Percentiles rank a stretch among this genome's conserved stretches.
Evolutionary conservation across 306 rosid genomes (phyloP).

Genomic region (Dalbergia cultrata): DNA sequence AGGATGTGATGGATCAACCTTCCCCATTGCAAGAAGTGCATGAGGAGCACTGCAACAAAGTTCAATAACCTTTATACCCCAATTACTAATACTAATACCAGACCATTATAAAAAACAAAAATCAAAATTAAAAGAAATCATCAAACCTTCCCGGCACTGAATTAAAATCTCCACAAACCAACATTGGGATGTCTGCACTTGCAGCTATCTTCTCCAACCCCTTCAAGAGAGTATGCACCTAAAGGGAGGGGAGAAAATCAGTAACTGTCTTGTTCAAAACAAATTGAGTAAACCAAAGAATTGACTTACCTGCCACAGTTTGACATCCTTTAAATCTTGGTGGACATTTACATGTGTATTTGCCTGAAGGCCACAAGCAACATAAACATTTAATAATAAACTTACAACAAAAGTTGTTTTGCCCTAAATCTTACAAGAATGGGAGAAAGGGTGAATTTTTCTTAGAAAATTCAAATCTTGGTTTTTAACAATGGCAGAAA

Average conservation of each 20-base stretch:
- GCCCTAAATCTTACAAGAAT: neutral
- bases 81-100: slow-evolving; percentile 24
- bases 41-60: slow-evolving; percentile 88
- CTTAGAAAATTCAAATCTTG: slow-evolving; percentile 8
- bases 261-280: slow-evolving; percentile 11
- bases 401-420: neutral
- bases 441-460: slow-evolving; percentile 14
- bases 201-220: slow-evolving; percentile 98
- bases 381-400: slow-evolving; percentile 11
- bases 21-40: slow-evolving; percentile 95
- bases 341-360: slow-evolving; percentile 91
- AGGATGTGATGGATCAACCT: slow-evolving; percentile 87
- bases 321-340: slow-evolving; percentile 91
- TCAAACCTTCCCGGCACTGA: slow-evolving; percentile 95
- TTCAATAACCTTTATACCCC: slow-evolving; percentile 44
- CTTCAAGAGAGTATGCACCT: slow-evolving; percentile 96
- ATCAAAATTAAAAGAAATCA: slow-evolving; percentile 6
- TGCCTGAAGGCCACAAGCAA: slow-evolving; percentile 67
- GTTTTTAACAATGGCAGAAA: neutral
- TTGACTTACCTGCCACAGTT: slow-evolving; percentile 90
- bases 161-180: slow-evolving; percentile 98
- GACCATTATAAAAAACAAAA: slow-evolving; percentile 4
- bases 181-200: slow-evolving; percentile 99
- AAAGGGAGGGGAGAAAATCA: slow-evolving; percentile 35
- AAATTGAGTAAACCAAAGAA: slow-evolving; percentile 37